Conservation (phyloP, 352 stramenopile species). For the Phytopythium helicoides region DNA sequence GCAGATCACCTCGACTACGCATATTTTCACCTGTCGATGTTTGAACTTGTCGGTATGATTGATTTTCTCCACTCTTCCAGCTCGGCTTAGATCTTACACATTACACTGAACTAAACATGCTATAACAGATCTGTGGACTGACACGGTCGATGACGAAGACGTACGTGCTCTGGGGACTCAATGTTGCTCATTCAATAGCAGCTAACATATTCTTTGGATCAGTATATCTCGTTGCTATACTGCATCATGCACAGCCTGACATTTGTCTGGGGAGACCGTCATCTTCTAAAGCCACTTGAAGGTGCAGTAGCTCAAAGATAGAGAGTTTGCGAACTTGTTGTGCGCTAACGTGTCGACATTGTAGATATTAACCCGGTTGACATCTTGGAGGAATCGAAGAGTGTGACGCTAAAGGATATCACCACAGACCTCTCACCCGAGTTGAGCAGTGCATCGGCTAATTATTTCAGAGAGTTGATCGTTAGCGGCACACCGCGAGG, state of each 20-base stretch:
- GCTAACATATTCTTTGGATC: background rate
- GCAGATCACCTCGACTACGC: conserved; percentile 56
- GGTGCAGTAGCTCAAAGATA: conserved; percentile 14
- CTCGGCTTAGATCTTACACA: background rate
- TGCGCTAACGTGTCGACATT: background rate
- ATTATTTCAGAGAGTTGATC: conserved; percentile 40
- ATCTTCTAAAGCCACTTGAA: conserved; percentile 52
- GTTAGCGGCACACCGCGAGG: conserved; percentile 8
- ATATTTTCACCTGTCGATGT: conserved; percentile 83
- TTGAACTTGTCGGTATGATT: conserved; percentile 63
- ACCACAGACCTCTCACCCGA: conserved; percentile 42
- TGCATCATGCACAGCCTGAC: conserved; percentile 75
- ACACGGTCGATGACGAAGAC: conserved; percentile 61
- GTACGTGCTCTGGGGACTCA: conserved; percentile 24
- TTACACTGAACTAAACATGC: background rate
- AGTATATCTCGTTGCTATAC: conserved; percentile 81
- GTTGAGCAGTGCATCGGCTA: conserved; percentile 35
- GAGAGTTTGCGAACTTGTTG: background rate
- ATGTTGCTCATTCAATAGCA: background rate
- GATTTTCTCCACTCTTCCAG: background rate
- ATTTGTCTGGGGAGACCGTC: conserved; percentile 36
- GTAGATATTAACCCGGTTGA: conserved; percentile 55
- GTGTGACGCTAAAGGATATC: conserved; percentile 42
- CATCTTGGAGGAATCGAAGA: conserved; percentile 55
- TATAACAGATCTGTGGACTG: conserved; percentile 58